Evolutionary conservation across 805 yeast genomes (phyloP).

Genomic region (Pichia deserticola): DNA sequence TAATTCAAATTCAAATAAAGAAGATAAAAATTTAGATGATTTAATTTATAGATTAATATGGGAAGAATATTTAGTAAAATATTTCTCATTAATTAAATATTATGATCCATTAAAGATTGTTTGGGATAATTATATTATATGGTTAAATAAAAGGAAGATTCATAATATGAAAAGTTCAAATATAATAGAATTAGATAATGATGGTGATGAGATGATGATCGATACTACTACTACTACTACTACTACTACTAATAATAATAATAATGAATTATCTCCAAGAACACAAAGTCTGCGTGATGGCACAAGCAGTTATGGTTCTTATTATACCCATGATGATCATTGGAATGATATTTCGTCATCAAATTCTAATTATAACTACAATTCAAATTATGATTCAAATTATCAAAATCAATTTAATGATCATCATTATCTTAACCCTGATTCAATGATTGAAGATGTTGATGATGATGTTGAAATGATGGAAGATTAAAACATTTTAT

Average conservation of each 20-base stretch:
- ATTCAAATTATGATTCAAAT: too few species aligned
- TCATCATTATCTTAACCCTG: not conserved
- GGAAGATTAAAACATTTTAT: slow-evolving; percentile 1
- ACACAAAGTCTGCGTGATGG: slow-evolving; percentile 6
- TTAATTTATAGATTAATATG: slow-evolving; percentile 10
- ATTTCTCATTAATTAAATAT: slow-evolving; percentile 14
- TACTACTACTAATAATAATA: too few species aligned
- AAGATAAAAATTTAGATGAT: not conserved
- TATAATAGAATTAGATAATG: slow-evolving; percentile 9
- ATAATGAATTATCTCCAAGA: not conserved
- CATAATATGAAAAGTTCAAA: not conserved
- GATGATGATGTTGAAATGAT: slow-evolving; percentile 9
- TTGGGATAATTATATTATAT: slow-evolving; percentile 11
- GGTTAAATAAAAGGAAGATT: slow-evolving; percentile 4
- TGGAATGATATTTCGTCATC: not conserved
- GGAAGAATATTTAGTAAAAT: slow-evolving; percentile 13
- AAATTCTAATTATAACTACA: too few species aligned
- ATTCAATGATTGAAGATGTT: not conserved
- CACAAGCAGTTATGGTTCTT: slow-evolving; percentile 13
- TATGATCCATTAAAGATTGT: slow-evolving; percentile 13
- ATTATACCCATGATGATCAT: slow-evolving; percentile 10
- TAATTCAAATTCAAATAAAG: too few species aligned
- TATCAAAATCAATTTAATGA: too few species aligned
- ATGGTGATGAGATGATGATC: slow-evolving; percentile 7
- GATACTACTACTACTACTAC: not conserved